Evolutionary conservation across 768 basidiomycete genomes (phyloP).

Genomic region (Tulasnella sp.): DNA sequence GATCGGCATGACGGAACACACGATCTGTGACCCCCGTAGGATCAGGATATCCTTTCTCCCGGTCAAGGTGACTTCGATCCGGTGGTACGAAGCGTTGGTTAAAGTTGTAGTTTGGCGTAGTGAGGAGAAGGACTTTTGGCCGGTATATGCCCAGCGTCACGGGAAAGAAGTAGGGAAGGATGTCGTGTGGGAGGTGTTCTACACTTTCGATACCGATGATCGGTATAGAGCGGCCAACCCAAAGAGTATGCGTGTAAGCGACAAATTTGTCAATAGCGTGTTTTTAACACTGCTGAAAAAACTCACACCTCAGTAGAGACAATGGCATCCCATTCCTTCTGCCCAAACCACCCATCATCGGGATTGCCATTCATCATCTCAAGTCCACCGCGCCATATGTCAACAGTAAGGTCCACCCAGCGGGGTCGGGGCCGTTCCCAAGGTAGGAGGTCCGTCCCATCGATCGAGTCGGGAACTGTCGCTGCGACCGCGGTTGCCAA

Average conservation of each 20-base stretch:
- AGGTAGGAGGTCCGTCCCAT: background rate
- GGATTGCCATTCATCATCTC: constrained; percentile 49
- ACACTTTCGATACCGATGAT: constrained; percentile 51
- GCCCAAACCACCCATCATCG: constrained; percentile 7
- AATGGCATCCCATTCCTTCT: constrained; percentile 35
- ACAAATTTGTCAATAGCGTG: constrained; percentile 12
- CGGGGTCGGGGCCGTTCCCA: constrained; percentile 26
- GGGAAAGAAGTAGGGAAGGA: constrained; percentile 53
- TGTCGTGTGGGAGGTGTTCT: constrained; percentile 55
- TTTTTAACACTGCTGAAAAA: constrained; percentile 14
- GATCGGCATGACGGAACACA: constrained; percentile 68
- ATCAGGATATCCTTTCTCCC: constrained; percentile 44
- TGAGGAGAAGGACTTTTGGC: constrained; percentile 60
- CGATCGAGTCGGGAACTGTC: constrained; percentile 31
- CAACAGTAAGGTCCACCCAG: constrained; percentile 56
- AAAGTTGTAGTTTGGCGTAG: constrained; percentile 78
- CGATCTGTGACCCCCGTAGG: constrained; percentile 64
- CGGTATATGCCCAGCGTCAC: constrained; percentile 65
- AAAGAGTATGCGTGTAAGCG: background rate
- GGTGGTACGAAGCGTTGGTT: constrained; percentile 54
- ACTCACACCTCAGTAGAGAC: constrained; percentile 67
- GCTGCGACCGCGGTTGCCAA: constrained; percentile 42
- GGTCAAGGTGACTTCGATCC: constrained; percentile 31
- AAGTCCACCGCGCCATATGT: constrained; percentile 65
- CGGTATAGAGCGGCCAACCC: background rate